These are phyloP conservation scores for Crucibulum laeve DNA, from an alignment of 768 basidiomycete species.

Conservation along the genomic window DNA sequence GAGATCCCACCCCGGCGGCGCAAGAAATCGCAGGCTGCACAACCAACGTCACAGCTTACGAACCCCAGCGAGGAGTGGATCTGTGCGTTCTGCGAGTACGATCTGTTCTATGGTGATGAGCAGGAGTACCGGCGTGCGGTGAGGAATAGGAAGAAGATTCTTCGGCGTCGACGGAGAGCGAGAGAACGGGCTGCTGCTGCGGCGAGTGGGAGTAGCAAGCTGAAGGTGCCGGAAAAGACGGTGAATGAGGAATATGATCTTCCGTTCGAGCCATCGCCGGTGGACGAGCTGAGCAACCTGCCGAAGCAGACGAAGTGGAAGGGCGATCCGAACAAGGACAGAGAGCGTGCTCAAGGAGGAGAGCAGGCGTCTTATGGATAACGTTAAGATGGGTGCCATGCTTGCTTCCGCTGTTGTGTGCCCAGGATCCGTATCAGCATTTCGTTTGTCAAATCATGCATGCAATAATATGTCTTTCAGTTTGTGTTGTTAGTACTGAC, in stretches of 20 bases:
- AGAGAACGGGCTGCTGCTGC: slow-evolving; percentile 61
- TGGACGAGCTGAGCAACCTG: slow-evolving; percentile 17
- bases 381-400: too few relatives aligned
- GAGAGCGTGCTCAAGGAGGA: slow-evolving; percentile 4
- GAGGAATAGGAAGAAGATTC: slow-evolving; percentile 72
- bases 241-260: slow-evolving; percentile 23
- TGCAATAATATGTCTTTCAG: too few relatives aligned
- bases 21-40: slow-evolving; percentile 9
- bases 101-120: slow-evolving; percentile 87
- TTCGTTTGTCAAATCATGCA: too few relatives aligned
- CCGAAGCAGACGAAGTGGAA: slow-evolving; percentile 14
- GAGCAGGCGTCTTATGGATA: slow-evolving; percentile 8
- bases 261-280: slow-evolving; percentile 15
- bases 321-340: slow-evolving; percentile 14
- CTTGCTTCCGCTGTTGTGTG: too few relatives aligned
- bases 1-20: slow-evolving; percentile 50
- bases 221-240: slow-evolving; percentile 14
- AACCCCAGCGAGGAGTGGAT: slow-evolving; percentile 86
- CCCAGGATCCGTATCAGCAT: too few relatives aligned
- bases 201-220: slow-evolving; percentile 27
- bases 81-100: slow-evolving; percentile 92
- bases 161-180: slow-evolving; percentile 65
- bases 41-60: slow-evolving; percentile 27
- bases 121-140: slow-evolving; percentile 59
- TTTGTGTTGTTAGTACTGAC: too few relatives aligned